Evolutionary conservation across 129 eudicot species (phyloP), one percentile per base, ranked within the genome.

Genomic region (Tanacetum coccineum): DNA sequence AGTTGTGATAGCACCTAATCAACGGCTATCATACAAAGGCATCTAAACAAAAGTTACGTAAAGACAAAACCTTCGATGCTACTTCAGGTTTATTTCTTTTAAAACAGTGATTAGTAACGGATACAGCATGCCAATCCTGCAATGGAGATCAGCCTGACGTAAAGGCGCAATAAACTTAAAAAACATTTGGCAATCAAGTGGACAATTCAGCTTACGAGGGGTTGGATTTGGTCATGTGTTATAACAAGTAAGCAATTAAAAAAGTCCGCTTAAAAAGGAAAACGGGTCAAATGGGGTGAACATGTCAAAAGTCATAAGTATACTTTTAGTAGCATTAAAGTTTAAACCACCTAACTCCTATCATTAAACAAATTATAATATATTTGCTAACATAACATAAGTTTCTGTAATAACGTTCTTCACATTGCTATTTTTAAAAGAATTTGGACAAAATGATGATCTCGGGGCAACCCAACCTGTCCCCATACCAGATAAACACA

Each of bases 121-220:
- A 25, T 53, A 18, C 13, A 11, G 21, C 59, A 49, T 32, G 30
- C n/a, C 36, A 18, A 67, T 67, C 62, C 62, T 67, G 61, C 62
- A 67, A 51, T 28, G 2, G 11, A 67, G n/a, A 67, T 50, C 50
- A 48, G 9, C 15, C 17, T n/a, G 17, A 66, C 10, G 18, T 66
- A 21, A 13, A 2, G 15, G 9, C 51, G 32, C 36, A 18, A 51
- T 32, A 7, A 36, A 53, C 20, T 19, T 53, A 18, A 28, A 4
- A 32, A 30, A 9, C 26, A 67, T 30, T 28, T 28, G 45, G 25
- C 6, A 13, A 45, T 14, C n/a, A 49, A 30, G 58, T 18, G 54
- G 2, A 49, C 14, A 48, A 17, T 14, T 48, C 53, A 48, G 6
- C 53, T 48, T 48, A 13, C 11, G 7, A 14, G 15, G 14, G 18